Evolutionary conservation across 768 basidiomycete species (phyloP), one percentile per base, ranked within the genome.

Genomic region (Multifurca ochricompacta): DNA sequence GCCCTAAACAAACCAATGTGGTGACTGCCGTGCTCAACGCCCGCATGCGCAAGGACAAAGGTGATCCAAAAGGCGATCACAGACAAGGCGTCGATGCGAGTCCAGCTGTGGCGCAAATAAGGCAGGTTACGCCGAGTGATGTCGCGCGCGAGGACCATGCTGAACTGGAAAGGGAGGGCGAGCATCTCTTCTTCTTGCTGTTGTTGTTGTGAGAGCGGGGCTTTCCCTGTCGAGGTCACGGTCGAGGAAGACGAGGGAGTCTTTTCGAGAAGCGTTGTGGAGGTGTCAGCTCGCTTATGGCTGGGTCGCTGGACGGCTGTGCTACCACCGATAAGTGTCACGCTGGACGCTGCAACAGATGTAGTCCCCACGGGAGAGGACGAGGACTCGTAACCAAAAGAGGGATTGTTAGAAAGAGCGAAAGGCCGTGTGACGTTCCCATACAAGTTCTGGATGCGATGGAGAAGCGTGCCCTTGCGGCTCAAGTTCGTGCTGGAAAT

Each of bases 81-180:
- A 1, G 95, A 91, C 40, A 97, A 69, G 59, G 87, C 81, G 66
- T 98, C 95, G 51, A 96, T 86, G 47, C 92, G 73, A 63, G 80
- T 87, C 93, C 93, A 97, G 51, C 87, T 88, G 64, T 97, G 92
- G 8, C 95, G 78, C 1, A 98, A 75, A 66, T 91, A 98, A 0
- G 95, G 93, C 2, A 93, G 74, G 59, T 86, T 83, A 31, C 82
- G 73, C 25, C 71, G 70, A n/a, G 80, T 77, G 59, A 81, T 80
- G 50, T 77, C 73, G 56, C 75, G 78, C 0, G 77, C 70, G 57
- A 78, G 70, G 16, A 70, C 69, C n/a, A 87, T 69, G 62, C 78
- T 80, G 37, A 85, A 67, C 23, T 77, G 74, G 63, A 85, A 86
- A 0, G 85, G 84, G 8, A 85, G 74, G 3, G 50, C 59, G 60